Evolutionary conservation across 2,329 filamentous ascomycete species (phyloP), one percentile per base, ranked within the genome.

Genomic region (Diatrype stigma): DNA sequence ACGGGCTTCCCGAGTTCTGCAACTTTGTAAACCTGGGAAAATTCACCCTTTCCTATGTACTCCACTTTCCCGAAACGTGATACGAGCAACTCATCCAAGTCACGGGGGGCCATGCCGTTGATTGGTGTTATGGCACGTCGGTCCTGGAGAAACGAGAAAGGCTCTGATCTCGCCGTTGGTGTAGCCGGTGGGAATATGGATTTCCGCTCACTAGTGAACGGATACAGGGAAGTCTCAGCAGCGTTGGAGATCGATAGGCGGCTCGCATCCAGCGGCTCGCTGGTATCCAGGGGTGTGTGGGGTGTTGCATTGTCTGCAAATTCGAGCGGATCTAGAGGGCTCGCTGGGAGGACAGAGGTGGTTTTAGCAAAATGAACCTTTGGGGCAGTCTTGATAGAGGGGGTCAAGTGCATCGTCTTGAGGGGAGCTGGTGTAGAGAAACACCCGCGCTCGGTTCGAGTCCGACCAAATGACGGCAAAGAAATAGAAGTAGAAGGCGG

Each of bases 1-100:
- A 52, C 70, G 61, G 65, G 53, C n/a, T 65, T 62, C 8, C 59
- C 56, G 10, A 61, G 61, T 45, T 71, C 66, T 14, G 82, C 82
- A 4, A 96, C 92, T 34, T 87, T 84, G 68, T 90, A 99, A 1
- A 99, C 94, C 50, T 88, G 83, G 0, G 94, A 97, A 65, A 99
- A 99, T 67, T 96, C 93, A 51, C 94, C 94, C 53, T 86, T 86
- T 45, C 93, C 93, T 57, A 93, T 80, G 52, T 86, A 78, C 60
- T 90, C 88, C 12, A 95, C 87, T 53, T 86, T 88, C 49, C 87
- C 84, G 65, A 99, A 99, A 49, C 88, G 84, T 3, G 83, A 80
- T 12, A 82, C 82, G 47, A 96, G 73, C 48, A 81, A 82, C 21
- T 84, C 81, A 63, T 97, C 93, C 16, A 93, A 79, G 54, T 95